Evolutionary conservation across 805 yeast species (phyloP).

Genomic region (Ogataea henricii): DNA sequence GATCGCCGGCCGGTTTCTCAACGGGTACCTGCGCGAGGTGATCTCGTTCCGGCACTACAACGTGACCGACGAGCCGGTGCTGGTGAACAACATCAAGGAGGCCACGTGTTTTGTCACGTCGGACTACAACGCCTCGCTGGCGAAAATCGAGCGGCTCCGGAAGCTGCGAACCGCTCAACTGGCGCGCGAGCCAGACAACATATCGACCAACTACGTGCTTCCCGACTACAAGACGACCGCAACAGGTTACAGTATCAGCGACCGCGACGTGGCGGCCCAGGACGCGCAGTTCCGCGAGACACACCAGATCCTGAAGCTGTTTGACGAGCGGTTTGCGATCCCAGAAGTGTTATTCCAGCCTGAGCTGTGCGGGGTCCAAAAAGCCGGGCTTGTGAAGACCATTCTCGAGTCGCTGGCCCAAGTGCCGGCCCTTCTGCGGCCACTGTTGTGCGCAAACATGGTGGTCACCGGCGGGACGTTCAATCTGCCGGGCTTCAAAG

Average conservation of each 20-base stretch:
- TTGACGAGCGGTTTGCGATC: constrained; percentile 83
- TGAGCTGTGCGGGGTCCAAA: constrained; percentile 70
- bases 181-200: constrained; percentile 28
- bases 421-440: constrained; percentile 72
- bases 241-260: constrained; percentile 55
- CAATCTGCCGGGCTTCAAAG: constrained; percentile 64
- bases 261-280: constrained; percentile 14
- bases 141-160: constrained; percentile 29
- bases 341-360: constrained; percentile 92
- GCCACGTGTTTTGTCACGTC: constrained; percentile 66
- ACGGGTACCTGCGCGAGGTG: constrained; percentile 80
- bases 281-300: constrained; percentile 13
- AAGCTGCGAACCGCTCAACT: constrained; percentile 21
- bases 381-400: constrained; percentile 75
- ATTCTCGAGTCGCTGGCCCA: constrained; percentile 67
- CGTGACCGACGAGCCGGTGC: constrained; percentile 84
- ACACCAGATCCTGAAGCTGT: constrained; percentile 61
- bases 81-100: constrained; percentile 86
- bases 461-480: constrained; percentile 83
- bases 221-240: constrained; percentile 86
- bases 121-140: constrained; percentile 45
- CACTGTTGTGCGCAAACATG: constrained; percentile 77
- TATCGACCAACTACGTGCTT: constrained; percentile 68
- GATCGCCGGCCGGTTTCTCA: constrained; percentile 83
- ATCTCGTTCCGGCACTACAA: constrained; percentile 91